A percentile compares a stretch with the other conserved stretches of the same genome.
phyloP scores from a whole-genome alignment of 805 yeast species.

The Metschnikowia rubicola region DNA sequence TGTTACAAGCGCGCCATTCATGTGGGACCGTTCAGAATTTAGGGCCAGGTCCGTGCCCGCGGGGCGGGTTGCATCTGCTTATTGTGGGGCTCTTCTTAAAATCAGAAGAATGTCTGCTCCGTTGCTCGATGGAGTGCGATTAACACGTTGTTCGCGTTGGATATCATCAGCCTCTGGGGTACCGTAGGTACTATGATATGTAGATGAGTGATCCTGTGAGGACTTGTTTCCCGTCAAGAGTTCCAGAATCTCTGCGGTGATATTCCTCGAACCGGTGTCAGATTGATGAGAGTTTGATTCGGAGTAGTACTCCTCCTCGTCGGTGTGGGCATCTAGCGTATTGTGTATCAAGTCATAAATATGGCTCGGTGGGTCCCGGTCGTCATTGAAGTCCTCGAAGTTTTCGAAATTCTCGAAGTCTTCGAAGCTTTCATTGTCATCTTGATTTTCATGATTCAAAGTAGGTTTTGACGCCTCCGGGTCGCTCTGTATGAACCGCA shows the following conservation, averaged over 20 bases:
- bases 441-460: background rate
- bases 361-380: constrained; percentile 25
- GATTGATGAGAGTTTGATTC: background rate
- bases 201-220: background rate
- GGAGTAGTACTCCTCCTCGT: constrained; percentile 29
- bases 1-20: no score
- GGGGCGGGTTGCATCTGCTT: background rate
- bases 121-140: constrained; percentile 7
- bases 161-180: constrained; percentile 5
- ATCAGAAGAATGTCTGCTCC: constrained; percentile 20
- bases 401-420: constrained; percentile 33
- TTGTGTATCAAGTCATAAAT: constrained; percentile 17
- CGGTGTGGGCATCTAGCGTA: constrained; percentile 33
- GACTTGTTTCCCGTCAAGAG: constrained; percentile 13
- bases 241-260: constrained; percentile 13
- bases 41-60: no score
- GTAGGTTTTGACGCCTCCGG: background rate
- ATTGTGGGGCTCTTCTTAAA: constrained; percentile 6
- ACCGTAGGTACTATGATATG: constrained; percentile 16
- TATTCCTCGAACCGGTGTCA: constrained; percentile 4
- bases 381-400: constrained; percentile 28
- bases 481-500: constrained; percentile 13
- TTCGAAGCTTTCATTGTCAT: constrained; percentile 1
- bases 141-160: constrained; percentile 5
- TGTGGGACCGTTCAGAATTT: no score